Evolutionary conservation across 305 asterid species (phyloP).

Genomic region (Caryopteris hybrid): DNA sequence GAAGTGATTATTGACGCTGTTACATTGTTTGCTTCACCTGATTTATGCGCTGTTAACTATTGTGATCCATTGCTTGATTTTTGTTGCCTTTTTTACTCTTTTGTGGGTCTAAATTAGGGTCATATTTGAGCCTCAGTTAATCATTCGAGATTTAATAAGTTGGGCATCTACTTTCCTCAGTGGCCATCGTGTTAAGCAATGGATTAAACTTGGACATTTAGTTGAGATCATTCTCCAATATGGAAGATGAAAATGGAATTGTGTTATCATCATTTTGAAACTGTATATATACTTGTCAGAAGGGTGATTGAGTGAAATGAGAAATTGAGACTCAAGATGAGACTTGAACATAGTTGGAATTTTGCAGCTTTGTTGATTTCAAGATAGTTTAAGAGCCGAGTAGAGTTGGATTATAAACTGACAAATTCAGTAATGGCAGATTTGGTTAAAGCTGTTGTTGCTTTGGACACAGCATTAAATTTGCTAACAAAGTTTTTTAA

Average conservation of each 20-base stretch:
- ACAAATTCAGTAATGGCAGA: not conserved
- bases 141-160: not conserved
- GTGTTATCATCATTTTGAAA: not conserved
- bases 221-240: not conserved
- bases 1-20: not conserved
- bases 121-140: not conserved
- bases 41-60: not conserved
- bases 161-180: not conserved
- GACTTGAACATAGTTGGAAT: not conserved
- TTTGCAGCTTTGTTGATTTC: not conserved
- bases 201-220: not conserved
- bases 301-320: not conserved
- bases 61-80: slow-evolving; percentile 4
- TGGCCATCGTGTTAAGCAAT: not conserved
- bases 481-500: not conserved
- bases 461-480: not conserved
- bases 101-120: slow-evolving; percentile 16
- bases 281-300: not conserved
- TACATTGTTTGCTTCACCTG: slow-evolving; percentile 8
- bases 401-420: not conserved
- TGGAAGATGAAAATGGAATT: not conserved
- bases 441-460: not conserved
- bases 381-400: not conserved
- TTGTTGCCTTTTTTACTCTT: not conserved
- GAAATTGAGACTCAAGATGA: not conserved